phyloP scores from a whole-genome alignment of 768 basidiomycete species.

The Neoboletus brunneissimus region DNA sequence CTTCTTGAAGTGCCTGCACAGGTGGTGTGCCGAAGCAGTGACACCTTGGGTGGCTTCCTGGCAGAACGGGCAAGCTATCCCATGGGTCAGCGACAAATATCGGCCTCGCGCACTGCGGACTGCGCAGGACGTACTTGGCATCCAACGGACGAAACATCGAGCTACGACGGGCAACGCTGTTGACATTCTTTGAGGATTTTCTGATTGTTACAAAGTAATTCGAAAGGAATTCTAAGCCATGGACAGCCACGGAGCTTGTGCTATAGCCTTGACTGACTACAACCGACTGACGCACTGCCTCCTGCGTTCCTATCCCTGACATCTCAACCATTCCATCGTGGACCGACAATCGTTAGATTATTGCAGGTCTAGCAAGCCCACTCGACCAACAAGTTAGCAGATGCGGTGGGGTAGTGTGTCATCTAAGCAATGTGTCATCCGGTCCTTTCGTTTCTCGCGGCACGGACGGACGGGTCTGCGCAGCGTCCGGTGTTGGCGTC shows the following conservation, averaged over 20 bases:
- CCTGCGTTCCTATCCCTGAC: background rate
- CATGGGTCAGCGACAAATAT: no score
- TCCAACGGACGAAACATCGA: background rate
- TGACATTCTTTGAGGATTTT: background rate
- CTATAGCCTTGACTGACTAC: background rate
- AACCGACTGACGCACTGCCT: background rate
- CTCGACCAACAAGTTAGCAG: background rate
- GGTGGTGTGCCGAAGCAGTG: no score
- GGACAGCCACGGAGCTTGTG: background rate
- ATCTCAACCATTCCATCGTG: background rate
- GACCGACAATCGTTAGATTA: background rate
- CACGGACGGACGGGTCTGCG: no score
- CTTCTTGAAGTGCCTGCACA: no score
- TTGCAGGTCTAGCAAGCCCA: background rate
- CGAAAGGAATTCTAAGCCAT: background rate
- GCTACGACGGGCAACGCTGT: background rate
- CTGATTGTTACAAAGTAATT: background rate
- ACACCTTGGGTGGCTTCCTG: no score
- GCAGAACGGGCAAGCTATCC: no score
- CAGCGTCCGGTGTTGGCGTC: no score
- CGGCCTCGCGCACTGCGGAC: background rate
- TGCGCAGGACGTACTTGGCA: background rate
- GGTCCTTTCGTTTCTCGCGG: no score
- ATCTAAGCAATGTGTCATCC: background rate
- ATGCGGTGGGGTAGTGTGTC: background rate